These are phyloP conservation scores for Pseudogymnoascus sp. DNA, from an alignment of 2,329 filamentous ascomycete species.

Conservation along the genomic window DNA sequence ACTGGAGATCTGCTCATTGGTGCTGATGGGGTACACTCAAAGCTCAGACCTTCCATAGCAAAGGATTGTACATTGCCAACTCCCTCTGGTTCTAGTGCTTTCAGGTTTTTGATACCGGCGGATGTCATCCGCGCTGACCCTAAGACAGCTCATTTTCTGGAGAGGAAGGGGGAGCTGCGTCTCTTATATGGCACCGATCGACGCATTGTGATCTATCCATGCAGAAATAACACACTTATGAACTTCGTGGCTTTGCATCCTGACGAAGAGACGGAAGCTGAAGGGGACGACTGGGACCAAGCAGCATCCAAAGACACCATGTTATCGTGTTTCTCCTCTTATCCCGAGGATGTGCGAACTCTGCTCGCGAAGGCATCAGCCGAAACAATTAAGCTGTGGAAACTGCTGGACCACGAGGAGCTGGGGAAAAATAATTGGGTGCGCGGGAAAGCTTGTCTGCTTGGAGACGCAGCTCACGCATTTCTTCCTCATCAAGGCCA, in stretches of 20 bases:
- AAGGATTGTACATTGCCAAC: neutral
- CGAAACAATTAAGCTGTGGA: constrained; percentile 45
- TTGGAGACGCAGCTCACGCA: constrained; percentile 60
- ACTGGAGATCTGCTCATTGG: constrained; percentile 29
- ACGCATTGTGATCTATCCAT: constrained; percentile 39
- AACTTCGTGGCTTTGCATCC: constrained; percentile 45
- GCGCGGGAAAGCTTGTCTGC: constrained; percentile 38
- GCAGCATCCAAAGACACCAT: neutral
- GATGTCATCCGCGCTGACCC: constrained; percentile 26
- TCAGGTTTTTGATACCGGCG: neutral
- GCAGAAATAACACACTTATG: constrained; percentile 32
- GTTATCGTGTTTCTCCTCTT: neutral
- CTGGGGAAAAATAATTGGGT: neutral
- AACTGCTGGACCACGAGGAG: constrained; percentile 50
- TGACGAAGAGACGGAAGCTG: constrained; percentile 30
- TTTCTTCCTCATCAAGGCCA: constrained; percentile 63
- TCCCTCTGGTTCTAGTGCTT: neutral
- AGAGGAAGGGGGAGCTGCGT: constrained; percentile 21
- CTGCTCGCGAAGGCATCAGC: constrained; percentile 35
- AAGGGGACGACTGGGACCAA: neutral
- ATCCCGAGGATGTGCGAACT: neutral
- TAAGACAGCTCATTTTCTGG: constrained; percentile 25
- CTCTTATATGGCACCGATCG: constrained; percentile 34
- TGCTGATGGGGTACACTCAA: constrained; percentile 29
- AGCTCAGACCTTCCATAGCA: neutral